Evolutionary conservation across 805 yeast genomes (phyloP).

Genomic region (Candida taoyuanica): DNA sequence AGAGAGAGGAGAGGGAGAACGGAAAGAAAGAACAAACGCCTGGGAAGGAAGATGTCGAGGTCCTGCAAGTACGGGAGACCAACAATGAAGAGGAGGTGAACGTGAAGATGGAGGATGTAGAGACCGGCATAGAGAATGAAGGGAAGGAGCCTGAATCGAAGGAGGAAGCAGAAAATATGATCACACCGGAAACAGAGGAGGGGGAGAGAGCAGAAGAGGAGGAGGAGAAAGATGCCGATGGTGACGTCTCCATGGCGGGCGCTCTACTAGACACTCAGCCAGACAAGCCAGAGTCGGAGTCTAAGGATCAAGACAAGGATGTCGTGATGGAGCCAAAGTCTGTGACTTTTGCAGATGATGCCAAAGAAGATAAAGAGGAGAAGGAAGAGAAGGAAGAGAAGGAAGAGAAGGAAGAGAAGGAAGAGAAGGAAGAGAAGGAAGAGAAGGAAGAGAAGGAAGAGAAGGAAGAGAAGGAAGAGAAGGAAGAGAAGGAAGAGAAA

Average conservation of each 20-base stretch:
- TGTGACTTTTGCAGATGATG: no score
- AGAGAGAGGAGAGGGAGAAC: not conserved
- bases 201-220: not conserved
- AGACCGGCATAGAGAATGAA: no score
- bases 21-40: not conserved
- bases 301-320: not conserved
- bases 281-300: not conserved
- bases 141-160: not conserved
- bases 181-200: not conserved
- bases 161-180: not conserved
- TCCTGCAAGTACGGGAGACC: no score
- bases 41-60: not conserved
- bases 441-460: no score
- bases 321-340: not conserved
- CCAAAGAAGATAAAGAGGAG: no score
- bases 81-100: not conserved
- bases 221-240: not conserved
- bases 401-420: no score
- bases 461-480: no score
- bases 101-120: no score
- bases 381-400: no score
- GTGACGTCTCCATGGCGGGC: not conserved
- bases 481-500: no score
- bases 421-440: no score
- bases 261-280: not conserved